phyloP scores from a whole-genome alignment of 257 asterid species.

The Nicotiana tomentosiformis region DNA sequence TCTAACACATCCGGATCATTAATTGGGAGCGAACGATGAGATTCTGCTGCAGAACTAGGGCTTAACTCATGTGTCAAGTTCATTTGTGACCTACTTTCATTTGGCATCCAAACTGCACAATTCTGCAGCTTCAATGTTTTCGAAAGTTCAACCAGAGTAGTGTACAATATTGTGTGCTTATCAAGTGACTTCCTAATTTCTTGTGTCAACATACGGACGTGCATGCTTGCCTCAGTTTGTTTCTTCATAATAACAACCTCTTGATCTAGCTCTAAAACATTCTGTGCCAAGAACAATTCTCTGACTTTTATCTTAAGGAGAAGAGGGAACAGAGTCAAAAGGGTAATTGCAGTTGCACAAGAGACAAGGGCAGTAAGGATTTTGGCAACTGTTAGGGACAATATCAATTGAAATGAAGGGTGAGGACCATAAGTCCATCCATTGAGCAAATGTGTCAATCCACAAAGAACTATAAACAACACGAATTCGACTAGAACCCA shows the following conservation, averaged over 20 bases:
- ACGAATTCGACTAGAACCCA: conserved; percentile 42
- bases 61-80: conserved; percentile 39
- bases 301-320: conserved; percentile 39
- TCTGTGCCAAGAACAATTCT: conserved; percentile 35
- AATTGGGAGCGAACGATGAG: conserved; percentile 18
- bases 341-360: conserved; percentile 47
- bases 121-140: conserved; percentile 39
- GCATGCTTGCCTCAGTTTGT: conserved; percentile 41
- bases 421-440: conserved; percentile 36
- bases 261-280: conserved; percentile 42
- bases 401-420: conserved; percentile 35
- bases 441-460: conserved; percentile 40
- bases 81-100: conserved; percentile 29
- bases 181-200: conserved; percentile 43
- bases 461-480: conserved; percentile 41
- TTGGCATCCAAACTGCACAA: conserved; percentile 53
- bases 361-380: conserved; percentile 41
- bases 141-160: conserved; percentile 43
- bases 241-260: conserved; percentile 45
- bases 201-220: conserved; percentile 39
- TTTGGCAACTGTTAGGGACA: conserved; percentile 37
- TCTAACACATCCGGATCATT: conserved; percentile 38
- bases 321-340: conserved; percentile 33
- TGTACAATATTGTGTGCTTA: conserved; percentile 37
- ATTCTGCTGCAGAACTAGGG: conserved; percentile 20